These are phyloP conservation scores for Colletotrichum sp. DNA, from an alignment of 2,329 filamentous ascomycete species.

Conservation along the genomic window DNA sequence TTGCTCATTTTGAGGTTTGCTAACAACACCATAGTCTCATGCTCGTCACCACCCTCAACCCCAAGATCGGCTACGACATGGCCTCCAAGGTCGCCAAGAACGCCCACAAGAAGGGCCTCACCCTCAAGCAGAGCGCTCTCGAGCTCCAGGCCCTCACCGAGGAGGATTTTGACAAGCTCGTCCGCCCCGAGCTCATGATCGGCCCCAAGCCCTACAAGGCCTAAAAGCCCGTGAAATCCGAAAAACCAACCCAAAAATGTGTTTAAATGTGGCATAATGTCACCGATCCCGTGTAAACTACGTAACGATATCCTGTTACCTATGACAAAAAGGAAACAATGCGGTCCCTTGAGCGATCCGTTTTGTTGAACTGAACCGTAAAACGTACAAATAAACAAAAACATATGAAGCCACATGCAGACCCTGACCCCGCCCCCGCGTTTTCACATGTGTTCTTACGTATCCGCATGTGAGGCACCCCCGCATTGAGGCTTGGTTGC, in stretches of 20 bases:
- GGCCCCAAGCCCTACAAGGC: conserved; percentile 71
- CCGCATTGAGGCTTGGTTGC: neutral
- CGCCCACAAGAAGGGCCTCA: conserved; percentile 96
- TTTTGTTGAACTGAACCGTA: neutral
- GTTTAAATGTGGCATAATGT: neutral
- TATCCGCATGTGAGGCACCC: neutral
- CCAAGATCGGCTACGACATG: conserved; percentile 97
- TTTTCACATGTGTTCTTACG: neutral
- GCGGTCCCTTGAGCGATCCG: conserved; percentile 11
- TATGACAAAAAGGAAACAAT: conserved; percentile 3
- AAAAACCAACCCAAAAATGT: neutral
- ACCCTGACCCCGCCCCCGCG: neutral
- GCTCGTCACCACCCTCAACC: conserved; percentile 97
- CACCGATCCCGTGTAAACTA: conserved; percentile 7
- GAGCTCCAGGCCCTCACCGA: conserved; percentile 88
- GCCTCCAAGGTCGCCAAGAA: conserved; percentile 98
- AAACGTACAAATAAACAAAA: neutral
- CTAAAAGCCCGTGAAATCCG: conserved; percentile 30
- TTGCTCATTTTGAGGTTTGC: neutral
- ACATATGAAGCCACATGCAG: neutral
- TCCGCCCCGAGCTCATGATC: conserved; percentile 95
- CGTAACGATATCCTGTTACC: conserved; percentile 20
- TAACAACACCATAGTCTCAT: conserved; percentile 72
- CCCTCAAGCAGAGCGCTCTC: conserved; percentile 91
- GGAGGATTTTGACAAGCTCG: conserved; percentile 88